These are phyloP conservation scores for Triangularia verruculosa DNA, from an alignment of 2,329 filamentous ascomycete species.

Conservation along the genomic window DNA sequence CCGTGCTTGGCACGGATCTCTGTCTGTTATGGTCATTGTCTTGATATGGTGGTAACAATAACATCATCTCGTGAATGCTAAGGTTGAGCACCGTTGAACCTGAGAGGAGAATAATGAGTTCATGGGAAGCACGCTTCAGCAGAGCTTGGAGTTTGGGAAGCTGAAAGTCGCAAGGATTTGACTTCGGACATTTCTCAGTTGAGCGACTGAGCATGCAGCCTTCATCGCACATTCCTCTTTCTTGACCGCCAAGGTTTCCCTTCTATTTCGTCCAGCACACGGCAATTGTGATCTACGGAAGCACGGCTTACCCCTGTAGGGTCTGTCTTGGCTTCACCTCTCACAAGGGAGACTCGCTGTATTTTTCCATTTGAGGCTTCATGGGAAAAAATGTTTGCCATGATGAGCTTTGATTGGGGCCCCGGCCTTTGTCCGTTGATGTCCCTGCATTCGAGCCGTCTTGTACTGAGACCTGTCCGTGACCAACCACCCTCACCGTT, in stretches of 20 bases:
- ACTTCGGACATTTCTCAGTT: too few species aligned
- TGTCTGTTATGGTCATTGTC: not conserved
- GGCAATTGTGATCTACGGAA: too few species aligned
- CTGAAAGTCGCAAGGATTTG: too few species aligned
- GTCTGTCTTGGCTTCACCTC: too few species aligned
- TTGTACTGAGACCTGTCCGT: not conserved
- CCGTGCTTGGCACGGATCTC: not conserved
- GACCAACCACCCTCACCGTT: not conserved
- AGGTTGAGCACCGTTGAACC: not conserved
- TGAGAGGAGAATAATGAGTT: not conserved
- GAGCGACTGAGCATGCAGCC: too few species aligned
- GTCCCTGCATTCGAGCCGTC: not conserved
- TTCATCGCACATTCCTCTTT: too few species aligned
- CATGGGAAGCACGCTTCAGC: too few species aligned
- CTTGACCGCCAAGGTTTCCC: too few species aligned
- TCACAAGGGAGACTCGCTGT: not conserved
- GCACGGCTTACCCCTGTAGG: too few species aligned
- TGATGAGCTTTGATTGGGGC: not conserved
- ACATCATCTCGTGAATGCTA: not conserved
- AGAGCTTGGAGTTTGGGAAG: too few species aligned
- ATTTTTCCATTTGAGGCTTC: not conserved
- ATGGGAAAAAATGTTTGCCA: not conserved
- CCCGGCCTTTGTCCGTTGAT: not conserved
- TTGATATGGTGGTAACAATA: not conserved
- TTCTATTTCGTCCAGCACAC: too few species aligned